phyloP scores from a whole-genome alignment of 2,329 filamentous ascomycete genomes.

The Mollisiaceae sp. region DNA sequence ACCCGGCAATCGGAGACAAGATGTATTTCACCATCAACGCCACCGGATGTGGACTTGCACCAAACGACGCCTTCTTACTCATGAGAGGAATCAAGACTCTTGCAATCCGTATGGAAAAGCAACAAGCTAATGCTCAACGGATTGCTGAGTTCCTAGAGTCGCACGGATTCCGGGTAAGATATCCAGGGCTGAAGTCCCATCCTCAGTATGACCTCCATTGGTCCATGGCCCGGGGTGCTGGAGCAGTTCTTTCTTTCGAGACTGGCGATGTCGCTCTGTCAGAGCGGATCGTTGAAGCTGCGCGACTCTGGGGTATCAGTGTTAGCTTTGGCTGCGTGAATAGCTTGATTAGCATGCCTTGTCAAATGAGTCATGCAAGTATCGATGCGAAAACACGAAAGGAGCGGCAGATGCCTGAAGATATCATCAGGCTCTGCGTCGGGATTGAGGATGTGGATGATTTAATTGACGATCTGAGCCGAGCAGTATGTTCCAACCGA shows the following conservation, averaged over 20 bases:
- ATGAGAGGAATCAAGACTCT: slow-evolving; percentile 96
- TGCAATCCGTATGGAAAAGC: slow-evolving; percentile 98
- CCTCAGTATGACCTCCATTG: slow-evolving; percentile 96
- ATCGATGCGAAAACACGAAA: slow-evolving; percentile 93
- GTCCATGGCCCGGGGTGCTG: slow-evolving; percentile 92
- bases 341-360: slow-evolving; percentile 98
- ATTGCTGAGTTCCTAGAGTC: slow-evolving; percentile 92
- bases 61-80: slow-evolving; percentile 94
- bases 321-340: slow-evolving; percentile 99
- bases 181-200: slow-evolving; percentile 91
- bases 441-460: slow-evolving; percentile 94
- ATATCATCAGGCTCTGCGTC: slow-evolving; percentile 93
- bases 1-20: slow-evolving; percentile 79
- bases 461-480: slow-evolving; percentile 88
- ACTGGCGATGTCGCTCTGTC: slow-evolving; percentile 84
- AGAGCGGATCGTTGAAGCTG: slow-evolving; percentile 92
- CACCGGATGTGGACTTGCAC: slow-evolving; percentile 90
- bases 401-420: slow-evolving; percentile 92
- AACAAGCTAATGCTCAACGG: slow-evolving; percentile 87
- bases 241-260: slow-evolving; percentile 94
- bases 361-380: slow-evolving; percentile 98
- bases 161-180: slow-evolving; percentile 92
- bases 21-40: slow-evolving; percentile 98
- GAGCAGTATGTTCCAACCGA: slow-evolving; percentile 71
- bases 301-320: slow-evolving; percentile 90